phyloP scores from a whole-genome alignment of 495 filamentous ascomycete genomes.

The Annulohypoxylon stygium region DNA sequence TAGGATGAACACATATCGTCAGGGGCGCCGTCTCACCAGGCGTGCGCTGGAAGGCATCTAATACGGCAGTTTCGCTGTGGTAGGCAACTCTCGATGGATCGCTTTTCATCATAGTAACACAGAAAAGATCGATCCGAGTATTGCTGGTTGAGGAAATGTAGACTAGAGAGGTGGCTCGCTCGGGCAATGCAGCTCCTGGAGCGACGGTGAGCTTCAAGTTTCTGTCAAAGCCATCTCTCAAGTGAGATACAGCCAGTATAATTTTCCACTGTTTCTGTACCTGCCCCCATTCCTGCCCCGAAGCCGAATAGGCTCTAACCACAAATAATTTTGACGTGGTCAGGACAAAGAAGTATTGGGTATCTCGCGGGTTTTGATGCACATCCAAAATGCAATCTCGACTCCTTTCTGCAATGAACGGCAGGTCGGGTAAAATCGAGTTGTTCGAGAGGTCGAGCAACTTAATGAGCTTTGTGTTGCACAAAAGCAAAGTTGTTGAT shows the following conservation, averaged over 20 bases:
- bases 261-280: conserved; percentile 42
- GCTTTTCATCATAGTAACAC: conserved; percentile 46
- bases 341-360: conserved; percentile 47
- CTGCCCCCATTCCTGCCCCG: conserved; percentile 38
- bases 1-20: conserved; percentile 42
- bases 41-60: conserved; percentile 21
- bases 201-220: conserved; percentile 40
- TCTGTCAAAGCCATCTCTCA: conserved; percentile 42
- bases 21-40: conserved; percentile 17
- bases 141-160: conserved; percentile 43
- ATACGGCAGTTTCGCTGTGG: conserved; percentile 32
- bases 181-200: conserved; percentile 29
- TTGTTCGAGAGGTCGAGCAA: conserved; percentile 46
- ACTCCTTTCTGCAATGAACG: conserved; percentile 29
- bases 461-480: conserved; percentile 38
- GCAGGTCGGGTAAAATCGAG: conserved; percentile 38
- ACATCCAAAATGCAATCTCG: conserved; percentile 48
- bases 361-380: conserved; percentile 38
- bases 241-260: conserved; percentile 45
- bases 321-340: conserved; percentile 49
- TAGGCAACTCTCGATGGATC: conserved; percentile 43
- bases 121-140: conserved; percentile 51
- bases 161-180: conserved; percentile 39
- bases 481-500: conserved; percentile 47
- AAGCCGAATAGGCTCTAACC: conserved; percentile 36